A percentile compares a stretch with the other conserved stretches of the same genome.
phyloP scores from a whole-genome alignment of 768 basidiomycete genomes.

The Hygrocybe coccinea region DNA sequence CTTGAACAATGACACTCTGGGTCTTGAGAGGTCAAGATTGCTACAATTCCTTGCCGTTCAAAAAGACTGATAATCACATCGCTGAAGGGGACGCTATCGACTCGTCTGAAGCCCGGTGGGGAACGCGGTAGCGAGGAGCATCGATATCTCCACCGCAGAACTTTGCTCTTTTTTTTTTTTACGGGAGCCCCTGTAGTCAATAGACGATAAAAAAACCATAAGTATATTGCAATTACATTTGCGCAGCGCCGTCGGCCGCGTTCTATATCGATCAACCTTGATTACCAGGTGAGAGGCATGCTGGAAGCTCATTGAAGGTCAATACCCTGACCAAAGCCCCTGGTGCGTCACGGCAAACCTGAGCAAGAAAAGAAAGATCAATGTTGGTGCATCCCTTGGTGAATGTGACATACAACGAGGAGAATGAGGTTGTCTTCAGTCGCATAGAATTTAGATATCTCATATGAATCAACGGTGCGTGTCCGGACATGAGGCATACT shows the following conservation, averaged over 20 bases:
- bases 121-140: too few relatives aligned
- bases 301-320: constrained; percentile 39
- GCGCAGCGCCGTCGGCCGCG: neutral
- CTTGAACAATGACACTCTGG: too few relatives aligned
- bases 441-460: constrained; percentile 45
- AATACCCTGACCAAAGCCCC: constrained; percentile 39
- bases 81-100: too few relatives aligned
- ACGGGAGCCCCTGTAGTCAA: too few relatives aligned
- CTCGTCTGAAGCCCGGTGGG: too few relatives aligned
- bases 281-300: neutral
- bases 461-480: constrained; percentile 40
- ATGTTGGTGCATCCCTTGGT: constrained; percentile 1
- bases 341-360: constrained; percentile 35
- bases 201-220: neutral
- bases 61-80: too few relatives aligned
- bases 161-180: too few relatives aligned
- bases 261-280: neutral
- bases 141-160: too few relatives aligned
- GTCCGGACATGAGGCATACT: constrained; percentile 32
- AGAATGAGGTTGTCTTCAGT: constrained; percentile 61
- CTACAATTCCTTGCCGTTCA: too few relatives aligned
- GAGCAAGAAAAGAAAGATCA: neutral
- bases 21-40: too few relatives aligned
- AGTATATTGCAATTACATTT: constrained; percentile 2
- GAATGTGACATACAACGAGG: constrained; percentile 41